Conservation (phyloP, 2,329 filamentous ascomycete genomes). For the Pseudonectria buxi region DNA sequence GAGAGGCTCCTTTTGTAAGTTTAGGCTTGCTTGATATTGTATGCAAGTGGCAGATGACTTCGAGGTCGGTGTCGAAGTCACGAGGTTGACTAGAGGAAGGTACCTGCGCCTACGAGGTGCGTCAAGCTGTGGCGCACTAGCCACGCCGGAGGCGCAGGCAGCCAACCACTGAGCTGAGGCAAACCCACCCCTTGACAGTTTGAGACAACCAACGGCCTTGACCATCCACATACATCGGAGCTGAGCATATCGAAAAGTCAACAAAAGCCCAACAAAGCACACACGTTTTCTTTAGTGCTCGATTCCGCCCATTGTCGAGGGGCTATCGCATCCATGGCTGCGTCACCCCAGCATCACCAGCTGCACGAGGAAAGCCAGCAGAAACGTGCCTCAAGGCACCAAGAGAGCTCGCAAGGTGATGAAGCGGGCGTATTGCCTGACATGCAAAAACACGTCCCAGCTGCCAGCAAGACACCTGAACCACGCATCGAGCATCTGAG, state of each 20-base stretch:
- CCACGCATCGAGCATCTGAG: constrained; percentile 28
- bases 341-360: too few relatives aligned
- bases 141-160: constrained; percentile 19
- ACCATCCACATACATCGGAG: too few relatives aligned
- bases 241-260: too few relatives aligned
- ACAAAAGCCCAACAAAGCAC: too few relatives aligned
- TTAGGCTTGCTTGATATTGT: neutral
- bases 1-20: constrained; percentile 6
- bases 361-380: too few relatives aligned
- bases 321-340: too few relatives aligned
- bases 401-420: constrained; percentile 6
- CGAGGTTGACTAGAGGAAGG: too few relatives aligned
- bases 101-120: constrained; percentile 10
- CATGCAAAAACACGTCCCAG: constrained; percentile 11
- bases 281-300: too few relatives aligned
- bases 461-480: constrained; percentile 31
- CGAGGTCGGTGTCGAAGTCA: constrained; percentile 17
- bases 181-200: neutral
- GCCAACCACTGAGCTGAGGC: constrained; percentile 4
- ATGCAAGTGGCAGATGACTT: constrained; percentile 20
- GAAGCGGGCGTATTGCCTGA: constrained; percentile 17
- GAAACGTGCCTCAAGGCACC: neutral
- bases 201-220: too few relatives aligned
- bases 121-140: constrained; percentile 18
- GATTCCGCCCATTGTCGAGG: too few relatives aligned